phyloP scores from a whole-genome alignment of 768 basidiomycete genomes.

The Kondoa subrosea region DNA sequence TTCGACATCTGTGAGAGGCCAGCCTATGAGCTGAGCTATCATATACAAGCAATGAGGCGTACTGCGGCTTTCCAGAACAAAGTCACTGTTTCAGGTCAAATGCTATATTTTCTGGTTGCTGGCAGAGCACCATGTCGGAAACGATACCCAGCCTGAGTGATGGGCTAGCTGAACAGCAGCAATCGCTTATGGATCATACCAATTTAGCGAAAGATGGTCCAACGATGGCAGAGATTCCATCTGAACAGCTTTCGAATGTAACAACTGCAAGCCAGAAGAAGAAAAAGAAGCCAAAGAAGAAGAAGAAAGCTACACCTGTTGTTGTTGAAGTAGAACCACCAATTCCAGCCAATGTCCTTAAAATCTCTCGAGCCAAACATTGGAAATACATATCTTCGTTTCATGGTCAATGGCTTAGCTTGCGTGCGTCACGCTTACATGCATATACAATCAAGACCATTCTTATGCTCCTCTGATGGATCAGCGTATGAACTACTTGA shows the following conservation, averaged over 20 bases:
- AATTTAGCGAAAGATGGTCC: background rate
- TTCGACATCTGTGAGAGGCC: no score
- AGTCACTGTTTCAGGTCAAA: no score
- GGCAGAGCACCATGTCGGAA: no score
- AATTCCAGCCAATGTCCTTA: slow-evolving; percentile 34
- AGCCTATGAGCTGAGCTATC: no score
- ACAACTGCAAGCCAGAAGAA: slow-evolving; percentile 15
- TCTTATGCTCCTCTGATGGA: background rate
- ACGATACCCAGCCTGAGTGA: no score
- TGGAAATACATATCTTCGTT: slow-evolving; percentile 87
- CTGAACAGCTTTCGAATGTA: background rate
- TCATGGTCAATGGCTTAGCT: slow-evolving; percentile 37
- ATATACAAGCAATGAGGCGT: no score
- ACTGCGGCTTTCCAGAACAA: no score
- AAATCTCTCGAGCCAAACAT: slow-evolving; percentile 83
- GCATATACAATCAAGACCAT: background rate
- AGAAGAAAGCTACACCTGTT: slow-evolving; percentile 7
- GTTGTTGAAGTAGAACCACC: slow-evolving; percentile 4
- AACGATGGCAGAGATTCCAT: slow-evolving; percentile 3
- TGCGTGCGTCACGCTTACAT: slow-evolving; percentile 35
- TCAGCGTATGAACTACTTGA: slow-evolving; percentile 12
- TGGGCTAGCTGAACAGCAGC: no score
- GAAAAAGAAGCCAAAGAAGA: slow-evolving; percentile 5
- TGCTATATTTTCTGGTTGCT: no score
- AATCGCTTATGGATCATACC: background rate